These are phyloP conservation scores for Trichoderma polysporum DNA, from an alignment of 2,329 filamentous ascomycete genomes.

Conservation along the genomic window DNA sequence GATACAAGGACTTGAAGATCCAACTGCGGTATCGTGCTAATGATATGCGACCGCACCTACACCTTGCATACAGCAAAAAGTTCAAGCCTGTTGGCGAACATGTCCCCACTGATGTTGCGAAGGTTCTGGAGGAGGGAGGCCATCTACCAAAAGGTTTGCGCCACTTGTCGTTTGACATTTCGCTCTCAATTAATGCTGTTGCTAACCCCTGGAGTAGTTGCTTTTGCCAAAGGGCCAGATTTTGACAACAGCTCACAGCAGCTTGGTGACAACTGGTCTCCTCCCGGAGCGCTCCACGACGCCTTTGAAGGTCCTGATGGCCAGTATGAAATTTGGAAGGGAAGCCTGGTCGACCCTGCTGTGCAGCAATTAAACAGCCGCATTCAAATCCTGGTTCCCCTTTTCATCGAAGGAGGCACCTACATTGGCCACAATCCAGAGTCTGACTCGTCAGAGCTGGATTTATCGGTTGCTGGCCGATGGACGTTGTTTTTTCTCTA, in stretches of 20 bases:
- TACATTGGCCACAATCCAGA: constrained; percentile 56
- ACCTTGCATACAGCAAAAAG: constrained; percentile 69
- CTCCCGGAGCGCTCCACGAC: constrained; percentile 72
- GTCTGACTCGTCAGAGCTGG: constrained; percentile 58
- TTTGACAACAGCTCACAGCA: constrained; percentile 60
- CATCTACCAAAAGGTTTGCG: constrained; percentile 67
- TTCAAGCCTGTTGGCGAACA: constrained; percentile 67
- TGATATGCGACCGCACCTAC: constrained; percentile 76
- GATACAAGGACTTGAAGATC: constrained; percentile 80
- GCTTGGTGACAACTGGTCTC: constrained; percentile 54
- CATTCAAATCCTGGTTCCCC: constrained; percentile 76
- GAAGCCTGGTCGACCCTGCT: constrained; percentile 66
- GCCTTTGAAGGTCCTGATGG: constrained; percentile 61
- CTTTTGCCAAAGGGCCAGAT: constrained; percentile 61
- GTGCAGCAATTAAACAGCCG: constrained; percentile 73
- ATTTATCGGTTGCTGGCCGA: constrained; percentile 71
- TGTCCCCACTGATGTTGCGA: constrained; percentile 67
- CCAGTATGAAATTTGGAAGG: constrained; percentile 82
- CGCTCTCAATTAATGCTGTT: background rate
- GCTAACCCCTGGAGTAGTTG: constrained; percentile 48
- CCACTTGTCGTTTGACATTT: background rate
- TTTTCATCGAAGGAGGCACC: constrained; percentile 93
- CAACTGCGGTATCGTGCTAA: constrained; percentile 64
- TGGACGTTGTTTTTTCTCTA: constrained; percentile 94
- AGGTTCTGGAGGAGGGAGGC: constrained; percentile 59